Percentiles rank a stretch among this genome's conserved stretches.
Conservation (phyloP, 2,329 filamentous ascomycete genomes). For the Mycosphaerelloides madeirae region DNA sequence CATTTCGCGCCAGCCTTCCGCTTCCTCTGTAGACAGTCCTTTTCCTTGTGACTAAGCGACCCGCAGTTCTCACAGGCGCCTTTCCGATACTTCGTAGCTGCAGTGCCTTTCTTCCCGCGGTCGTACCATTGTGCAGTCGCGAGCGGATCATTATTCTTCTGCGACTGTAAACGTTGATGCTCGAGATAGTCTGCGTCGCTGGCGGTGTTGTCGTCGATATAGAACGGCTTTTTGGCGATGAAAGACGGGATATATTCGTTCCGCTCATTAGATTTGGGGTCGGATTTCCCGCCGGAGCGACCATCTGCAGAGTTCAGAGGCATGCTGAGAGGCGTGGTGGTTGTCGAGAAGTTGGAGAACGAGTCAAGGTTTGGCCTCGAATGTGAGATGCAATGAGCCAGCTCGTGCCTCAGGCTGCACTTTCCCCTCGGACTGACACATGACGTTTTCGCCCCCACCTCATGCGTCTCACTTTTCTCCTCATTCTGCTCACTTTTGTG, state of each 20-base stretch:
- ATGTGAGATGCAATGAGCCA: too few species aligned
- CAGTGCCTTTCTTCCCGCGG: slow-evolving; percentile 69
- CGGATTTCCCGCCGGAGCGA: slow-evolving; percentile 57
- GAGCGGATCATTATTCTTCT: slow-evolving; percentile 53
- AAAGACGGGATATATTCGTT: slow-evolving; percentile 98
- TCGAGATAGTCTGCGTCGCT: slow-evolving; percentile 83
- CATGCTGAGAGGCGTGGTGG: slow-evolving; percentile 11
- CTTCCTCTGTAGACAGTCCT: slow-evolving; percentile 85
- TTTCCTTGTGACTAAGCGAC: slow-evolving; percentile 91
- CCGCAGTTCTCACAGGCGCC: slow-evolving; percentile 98
- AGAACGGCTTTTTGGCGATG: slow-evolving; percentile 97
- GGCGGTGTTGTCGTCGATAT: slow-evolving; percentile 70
- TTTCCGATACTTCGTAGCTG: slow-evolving; percentile 94
- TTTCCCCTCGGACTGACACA: too few species aligned
- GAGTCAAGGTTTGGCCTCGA: too few species aligned
- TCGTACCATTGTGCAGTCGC: slow-evolving; percentile 85
- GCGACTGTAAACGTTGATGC: slow-evolving; percentile 81
- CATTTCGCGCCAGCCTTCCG: slow-evolving; percentile 85
- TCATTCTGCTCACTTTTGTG: too few species aligned
- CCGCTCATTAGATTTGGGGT: slow-evolving; percentile 75
- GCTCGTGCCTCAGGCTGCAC: too few species aligned
- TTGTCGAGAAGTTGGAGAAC: background rate
- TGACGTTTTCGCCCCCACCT: too few species aligned
- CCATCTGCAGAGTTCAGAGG: slow-evolving; percentile 49
- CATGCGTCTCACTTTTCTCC: too few species aligned